Base-by-base conservation (phyloP, 2,329 filamentous ascomycete genomes). In the Fusarium nisikadoi region DNA sequence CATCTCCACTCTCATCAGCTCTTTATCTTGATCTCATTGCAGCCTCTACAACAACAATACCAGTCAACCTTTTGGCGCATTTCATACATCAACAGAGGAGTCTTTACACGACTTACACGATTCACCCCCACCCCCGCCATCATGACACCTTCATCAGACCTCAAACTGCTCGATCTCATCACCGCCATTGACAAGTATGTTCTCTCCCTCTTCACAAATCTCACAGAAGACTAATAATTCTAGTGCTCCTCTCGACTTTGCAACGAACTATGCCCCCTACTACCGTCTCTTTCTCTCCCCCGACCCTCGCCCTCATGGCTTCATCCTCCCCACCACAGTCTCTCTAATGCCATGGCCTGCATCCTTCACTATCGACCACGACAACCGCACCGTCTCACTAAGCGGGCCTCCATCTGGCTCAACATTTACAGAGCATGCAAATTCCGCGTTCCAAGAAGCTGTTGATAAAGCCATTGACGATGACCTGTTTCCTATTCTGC, bases 171-270 rank as follows among this genome's bases (percentile, higher is more conserved):
- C 27, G 78, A 82, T 65, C 78, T 86, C 58, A 79, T 85, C 59
- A 79, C 80, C 61, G 72, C 77, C 11, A 81, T 83, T 42, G 84
- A 86, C 76, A 86, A 83, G 84, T 85, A 78, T 76, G 79, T 60
- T 56, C 16, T 57, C 39, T 57, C 58, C 33, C 31, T 36, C 11
- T 19, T 20, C 39, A 10, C 29, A 59, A 23, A 5, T 14, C 23
- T 56, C 39, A 35, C 3, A 41, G 16, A 10, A 11, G 11, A 20
- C 41, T 57, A 31, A 73, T 29, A 52, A 1, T 9, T 38, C 4
- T 70, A 87, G 86, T 74, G 85, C 87, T n/a, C 85, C 86, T 1
- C 79, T 83, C 19, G 78, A 83, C 70, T 84, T 84, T 70, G 80
- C 81, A 61, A 75, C 79, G 41, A 79, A 83, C 62, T 73, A 62